phyloP scores from a whole-genome alignment of 345 rosid genomes.

The Luvunga scandens region DNA sequence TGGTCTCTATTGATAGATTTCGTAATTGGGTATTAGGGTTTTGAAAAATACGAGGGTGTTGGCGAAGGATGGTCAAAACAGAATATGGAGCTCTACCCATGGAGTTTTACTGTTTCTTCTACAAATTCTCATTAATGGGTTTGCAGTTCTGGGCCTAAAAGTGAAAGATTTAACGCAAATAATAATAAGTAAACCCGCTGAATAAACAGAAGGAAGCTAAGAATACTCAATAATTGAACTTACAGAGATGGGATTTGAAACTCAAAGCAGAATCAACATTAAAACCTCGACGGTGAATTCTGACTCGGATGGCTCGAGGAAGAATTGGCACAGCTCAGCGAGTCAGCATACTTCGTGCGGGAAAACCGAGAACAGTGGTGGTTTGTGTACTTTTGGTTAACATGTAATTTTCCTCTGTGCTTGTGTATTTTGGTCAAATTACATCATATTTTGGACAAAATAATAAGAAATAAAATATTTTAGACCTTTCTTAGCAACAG shows the following conservation, averaged over 20 bases:
- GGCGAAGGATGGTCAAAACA: slow-evolving; percentile 26
- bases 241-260: background rate
- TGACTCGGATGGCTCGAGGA: background rate
- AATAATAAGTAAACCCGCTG: background rate
- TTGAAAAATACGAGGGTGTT: slow-evolving; percentile 24
- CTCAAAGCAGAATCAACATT: background rate
- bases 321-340: background rate
- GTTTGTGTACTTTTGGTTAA: background rate
- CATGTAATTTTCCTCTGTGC: background rate
- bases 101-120: background rate
- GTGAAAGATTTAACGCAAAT: background rate
- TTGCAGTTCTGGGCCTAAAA: background rate
- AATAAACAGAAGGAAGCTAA: background rate
- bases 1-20: slow-evolving; percentile 26
- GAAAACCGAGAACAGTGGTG: no score
- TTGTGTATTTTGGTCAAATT: background rate
- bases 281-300: background rate
- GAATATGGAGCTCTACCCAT: slow-evolving; percentile 44
- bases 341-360: no score
- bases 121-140: background rate
- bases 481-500: background rate
- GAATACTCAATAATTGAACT: background rate
- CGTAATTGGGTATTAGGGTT: slow-evolving; percentile 28
- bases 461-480: background rate
- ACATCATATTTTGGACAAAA: background rate